Conservation (phyloP, 2,329 filamentous ascomycete genomes). For the Biscogniauxia marginata region DNA sequence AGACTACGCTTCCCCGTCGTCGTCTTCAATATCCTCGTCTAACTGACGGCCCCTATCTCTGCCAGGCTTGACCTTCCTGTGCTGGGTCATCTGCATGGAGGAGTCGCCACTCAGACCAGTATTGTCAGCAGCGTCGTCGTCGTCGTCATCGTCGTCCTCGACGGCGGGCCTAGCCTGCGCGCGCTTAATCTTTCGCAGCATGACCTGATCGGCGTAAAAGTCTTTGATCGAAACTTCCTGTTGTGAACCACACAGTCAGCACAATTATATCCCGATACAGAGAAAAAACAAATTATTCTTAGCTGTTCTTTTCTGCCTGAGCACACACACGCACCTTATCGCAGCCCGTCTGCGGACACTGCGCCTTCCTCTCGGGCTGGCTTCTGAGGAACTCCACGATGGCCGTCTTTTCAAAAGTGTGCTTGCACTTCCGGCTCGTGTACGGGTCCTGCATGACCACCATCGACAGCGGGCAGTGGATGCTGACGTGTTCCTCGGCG, state of each 20-base stretch:
- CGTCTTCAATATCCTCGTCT: slow-evolving; percentile 13
- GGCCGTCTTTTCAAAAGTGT: slow-evolving; percentile 67
- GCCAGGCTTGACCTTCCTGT: slow-evolving; percentile 21
- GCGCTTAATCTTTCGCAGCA: slow-evolving; percentile 59
- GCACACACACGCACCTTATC: slow-evolving; percentile 50
- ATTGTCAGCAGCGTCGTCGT: slow-evolving; percentile 37
- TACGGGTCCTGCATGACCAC: slow-evolving; percentile 63
- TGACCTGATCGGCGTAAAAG: slow-evolving; percentile 54
- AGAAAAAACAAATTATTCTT: neutral
- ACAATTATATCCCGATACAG: too few species aligned
- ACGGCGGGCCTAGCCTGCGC: slow-evolving; percentile 39
- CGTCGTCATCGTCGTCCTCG: slow-evolving; percentile 43
- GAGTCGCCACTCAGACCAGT: slow-evolving; percentile 25
- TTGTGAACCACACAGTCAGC: too few species aligned
- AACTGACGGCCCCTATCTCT: slow-evolving; percentile 16
- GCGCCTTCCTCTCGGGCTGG: slow-evolving; percentile 37
- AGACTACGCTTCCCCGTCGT: slow-evolving; percentile 5
- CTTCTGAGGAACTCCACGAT: slow-evolving; percentile 54
- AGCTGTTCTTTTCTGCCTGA: neutral
- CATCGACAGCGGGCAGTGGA: slow-evolving; percentile 69
- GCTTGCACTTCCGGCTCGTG: slow-evolving; percentile 65
- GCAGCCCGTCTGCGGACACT: slow-evolving; percentile 68
- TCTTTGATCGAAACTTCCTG: slow-evolving; percentile 52
- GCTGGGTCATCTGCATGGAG: slow-evolving; percentile 18
- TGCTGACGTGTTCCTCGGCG: slow-evolving; percentile 59